phyloP scores from a whole-genome alignment of 31 red algal species.

The Porphyra umbilicalis region DNA sequence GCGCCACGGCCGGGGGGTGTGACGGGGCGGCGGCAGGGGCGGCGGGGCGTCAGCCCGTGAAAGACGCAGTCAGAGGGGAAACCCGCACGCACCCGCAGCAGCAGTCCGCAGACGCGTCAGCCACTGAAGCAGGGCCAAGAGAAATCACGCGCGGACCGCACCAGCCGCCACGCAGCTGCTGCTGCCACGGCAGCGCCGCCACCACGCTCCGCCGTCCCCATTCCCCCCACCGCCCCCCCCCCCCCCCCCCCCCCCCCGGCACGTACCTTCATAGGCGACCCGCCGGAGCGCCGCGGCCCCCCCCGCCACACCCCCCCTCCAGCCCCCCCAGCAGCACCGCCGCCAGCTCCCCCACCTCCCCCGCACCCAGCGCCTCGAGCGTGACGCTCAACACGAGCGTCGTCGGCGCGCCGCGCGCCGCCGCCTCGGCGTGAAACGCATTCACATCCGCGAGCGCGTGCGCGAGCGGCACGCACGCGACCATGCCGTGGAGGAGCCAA shows the following conservation, averaged over 20 bases:
- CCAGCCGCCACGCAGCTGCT: too few species aligned
- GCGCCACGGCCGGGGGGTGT: neutral
- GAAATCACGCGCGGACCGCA: too few species aligned
- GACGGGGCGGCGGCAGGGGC: neutral
- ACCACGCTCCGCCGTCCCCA: too few species aligned
- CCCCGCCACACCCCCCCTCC: neutral
- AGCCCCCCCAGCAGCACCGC: neutral
- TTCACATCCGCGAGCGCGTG: conserved; percentile 33
- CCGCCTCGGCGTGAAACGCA: conserved; percentile 23
- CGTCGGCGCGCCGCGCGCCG: conserved; percentile 15
- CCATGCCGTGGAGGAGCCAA: conserved; percentile 60
- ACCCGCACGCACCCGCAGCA: too few species aligned
- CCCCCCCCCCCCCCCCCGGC: neutral
- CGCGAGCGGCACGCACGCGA: conserved; percentile 32
- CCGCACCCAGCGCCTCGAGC: neutral
- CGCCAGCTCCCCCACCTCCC: neutral
- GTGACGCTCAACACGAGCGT: neutral
- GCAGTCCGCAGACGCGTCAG: neutral
- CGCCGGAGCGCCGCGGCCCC: conserved; percentile 13
- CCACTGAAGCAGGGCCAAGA: too few species aligned
- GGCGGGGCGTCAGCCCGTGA: neutral
- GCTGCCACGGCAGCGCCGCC: too few species aligned
- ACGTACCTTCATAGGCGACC: neutral
- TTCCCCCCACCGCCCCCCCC: neutral
- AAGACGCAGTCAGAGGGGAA: neutral